These are phyloP conservation scores for Mycena latifolia DNA, from an alignment of 768 basidiomycete species.

Conservation along the genomic window DNA sequence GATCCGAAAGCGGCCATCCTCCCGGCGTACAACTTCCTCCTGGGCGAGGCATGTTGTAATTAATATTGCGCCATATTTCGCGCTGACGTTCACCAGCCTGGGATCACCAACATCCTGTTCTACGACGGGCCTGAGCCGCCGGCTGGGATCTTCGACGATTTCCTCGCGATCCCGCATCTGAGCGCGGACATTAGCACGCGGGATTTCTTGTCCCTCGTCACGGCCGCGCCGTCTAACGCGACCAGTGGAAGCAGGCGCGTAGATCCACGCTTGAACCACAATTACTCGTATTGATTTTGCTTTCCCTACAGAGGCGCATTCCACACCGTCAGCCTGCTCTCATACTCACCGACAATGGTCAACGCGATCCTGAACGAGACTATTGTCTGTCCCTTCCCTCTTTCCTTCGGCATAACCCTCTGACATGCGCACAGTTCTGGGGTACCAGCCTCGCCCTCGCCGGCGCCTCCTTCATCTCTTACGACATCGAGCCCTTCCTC, in stretches of 20 bases:
- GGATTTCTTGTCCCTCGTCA: slow-evolving; percentile 56
- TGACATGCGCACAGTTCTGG: slow-evolving; percentile 64
- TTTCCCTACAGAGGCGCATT: slow-evolving; percentile 48
- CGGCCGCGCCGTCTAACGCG: slow-evolving; percentile 49
- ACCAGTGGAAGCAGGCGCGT: slow-evolving; percentile 44
- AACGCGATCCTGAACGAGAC: slow-evolving; percentile 59
- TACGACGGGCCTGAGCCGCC: slow-evolving; percentile 69
- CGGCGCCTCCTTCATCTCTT: slow-evolving; percentile 53
- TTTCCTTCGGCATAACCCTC: not conserved
- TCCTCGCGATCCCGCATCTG: slow-evolving; percentile 58
- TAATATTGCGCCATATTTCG: no score
- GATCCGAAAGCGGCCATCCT: slow-evolving; percentile 68
- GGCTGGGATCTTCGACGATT: slow-evolving; percentile 63
- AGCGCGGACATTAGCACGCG: slow-evolving; percentile 54
- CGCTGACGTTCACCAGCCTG: no score
- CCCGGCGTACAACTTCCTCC: slow-evolving; percentile 56
- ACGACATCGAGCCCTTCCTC: slow-evolving; percentile 67
- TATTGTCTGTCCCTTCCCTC: slow-evolving; percentile 39
- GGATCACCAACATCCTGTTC: slow-evolving; percentile 58
- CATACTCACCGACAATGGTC: slow-evolving; percentile 51
- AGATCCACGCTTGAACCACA: not conserved
- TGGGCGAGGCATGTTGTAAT: slow-evolving; percentile 53
- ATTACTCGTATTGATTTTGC: not conserved
- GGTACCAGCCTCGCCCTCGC: slow-evolving; percentile 48
- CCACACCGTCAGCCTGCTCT: slow-evolving; percentile 56